Conservation (phyloP, 2,329 filamentous ascomycete species). For the Talaromyces verruculosus region DNA sequence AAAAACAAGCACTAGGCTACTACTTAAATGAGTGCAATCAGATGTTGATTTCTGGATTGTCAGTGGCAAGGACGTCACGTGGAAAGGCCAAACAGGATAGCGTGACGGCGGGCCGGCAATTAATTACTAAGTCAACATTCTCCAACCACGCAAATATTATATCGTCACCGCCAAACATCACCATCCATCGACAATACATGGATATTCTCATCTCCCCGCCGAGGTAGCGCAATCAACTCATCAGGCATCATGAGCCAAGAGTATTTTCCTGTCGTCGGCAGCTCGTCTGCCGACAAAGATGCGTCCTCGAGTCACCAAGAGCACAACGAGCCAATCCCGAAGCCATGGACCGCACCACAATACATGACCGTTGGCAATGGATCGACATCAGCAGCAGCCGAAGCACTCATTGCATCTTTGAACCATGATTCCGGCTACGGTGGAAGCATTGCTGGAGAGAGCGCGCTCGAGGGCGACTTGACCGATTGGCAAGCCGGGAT, state of each 20-base stretch:
- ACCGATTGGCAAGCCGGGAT: constrained; percentile 57
- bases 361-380: constrained; percentile 90
- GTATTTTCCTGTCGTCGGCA: constrained; percentile 38
- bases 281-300: constrained; percentile 35
- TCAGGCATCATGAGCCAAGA: constrained; percentile 45
- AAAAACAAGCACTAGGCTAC: no score
- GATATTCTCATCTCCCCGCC: constrained; percentile 7
- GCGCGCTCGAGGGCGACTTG: constrained; percentile 46
- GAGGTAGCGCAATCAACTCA: constrained; percentile 17
- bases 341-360: constrained; percentile 51
- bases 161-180: background rate
- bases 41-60: background rate
- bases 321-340: constrained; percentile 30
- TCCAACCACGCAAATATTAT: background rate
- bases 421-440: constrained; percentile 92
- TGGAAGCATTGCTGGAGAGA: constrained; percentile 70
- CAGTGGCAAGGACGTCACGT: constrained; percentile 10
- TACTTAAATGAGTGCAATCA: background rate
- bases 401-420: constrained; percentile 75
- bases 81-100: background rate
- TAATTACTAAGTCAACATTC: constrained; percentile 8
- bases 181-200: constrained; percentile 13
- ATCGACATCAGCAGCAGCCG: constrained; percentile 75
- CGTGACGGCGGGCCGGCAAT: background rate
- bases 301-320: constrained; percentile 36